Percentiles rank a stretch among this genome's conserved stretches.
Evolutionary conservation across 768 basidiomycete genomes (phyloP).

Genomic region (Punctularia strigosozonata): DNA sequence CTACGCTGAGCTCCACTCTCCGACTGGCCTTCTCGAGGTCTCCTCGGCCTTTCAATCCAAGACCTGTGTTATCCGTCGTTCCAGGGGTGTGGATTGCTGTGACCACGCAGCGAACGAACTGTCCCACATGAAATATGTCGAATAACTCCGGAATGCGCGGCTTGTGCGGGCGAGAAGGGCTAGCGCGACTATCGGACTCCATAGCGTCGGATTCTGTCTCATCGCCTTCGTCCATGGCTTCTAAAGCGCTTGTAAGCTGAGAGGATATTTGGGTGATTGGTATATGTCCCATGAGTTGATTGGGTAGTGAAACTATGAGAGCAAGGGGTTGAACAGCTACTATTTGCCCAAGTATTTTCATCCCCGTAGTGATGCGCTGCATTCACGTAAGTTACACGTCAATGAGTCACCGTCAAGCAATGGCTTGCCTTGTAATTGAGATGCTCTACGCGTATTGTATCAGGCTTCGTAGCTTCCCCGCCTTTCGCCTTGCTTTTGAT

Average conservation of each 20-base stretch:
- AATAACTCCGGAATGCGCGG: slow-evolving; percentile 51
- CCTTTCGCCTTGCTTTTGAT: slow-evolving; percentile 17
- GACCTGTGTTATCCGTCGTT: slow-evolving; percentile 39
- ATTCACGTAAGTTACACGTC: slow-evolving; percentile 4
- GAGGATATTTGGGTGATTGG: slow-evolving; percentile 88
- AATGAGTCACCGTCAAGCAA: neutral
- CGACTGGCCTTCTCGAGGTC: slow-evolving; percentile 57
- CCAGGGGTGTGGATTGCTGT: slow-evolving; percentile 58
- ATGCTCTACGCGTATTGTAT: slow-evolving; percentile 71
- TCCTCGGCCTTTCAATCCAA: slow-evolving; percentile 56
- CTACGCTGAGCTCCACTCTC: slow-evolving; percentile 75
- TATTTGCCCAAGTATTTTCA: slow-evolving; percentile 83
- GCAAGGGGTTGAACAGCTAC: slow-evolving; percentile 80
- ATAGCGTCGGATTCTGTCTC: slow-evolving; percentile 33
- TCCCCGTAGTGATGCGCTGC: slow-evolving; percentile 70
- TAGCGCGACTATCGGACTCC: slow-evolving; percentile 29
- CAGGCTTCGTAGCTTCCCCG: slow-evolving; percentile 33
- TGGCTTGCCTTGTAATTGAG: slow-evolving; percentile 78
- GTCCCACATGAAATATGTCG: slow-evolving; percentile 72
- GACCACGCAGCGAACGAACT: slow-evolving; percentile 76
- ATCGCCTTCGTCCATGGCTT: slow-evolving; percentile 42
- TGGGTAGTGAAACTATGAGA: slow-evolving; percentile 87
- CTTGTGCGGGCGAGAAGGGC: slow-evolving; percentile 14
- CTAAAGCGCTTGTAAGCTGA: slow-evolving; percentile 63
- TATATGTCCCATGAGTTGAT: slow-evolving; percentile 87